Percentiles rank a stretch among this genome's conserved stretches.
Evolutionary conservation across 495 filamentous ascomycete species (phyloP).

Genomic region (Zalerion maritima): DNA sequence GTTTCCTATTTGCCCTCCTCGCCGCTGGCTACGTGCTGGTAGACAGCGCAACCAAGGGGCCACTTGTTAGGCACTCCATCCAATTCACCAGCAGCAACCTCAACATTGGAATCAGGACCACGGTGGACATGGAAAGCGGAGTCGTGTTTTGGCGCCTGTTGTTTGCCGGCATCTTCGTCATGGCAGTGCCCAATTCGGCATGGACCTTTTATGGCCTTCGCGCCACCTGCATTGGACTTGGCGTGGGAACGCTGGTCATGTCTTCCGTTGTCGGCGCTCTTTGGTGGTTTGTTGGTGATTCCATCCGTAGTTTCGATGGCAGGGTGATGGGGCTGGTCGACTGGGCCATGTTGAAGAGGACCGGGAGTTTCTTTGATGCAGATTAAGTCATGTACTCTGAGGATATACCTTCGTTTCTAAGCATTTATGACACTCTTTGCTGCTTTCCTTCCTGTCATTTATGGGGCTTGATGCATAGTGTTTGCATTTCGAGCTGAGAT

Average conservation of each 20-base stretch:
- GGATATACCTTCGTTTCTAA: too few relatives aligned
- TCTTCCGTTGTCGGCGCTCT: constrained; percentile 11
- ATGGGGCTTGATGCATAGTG: too few relatives aligned
- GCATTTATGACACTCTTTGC: too few relatives aligned
- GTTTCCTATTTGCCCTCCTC: constrained; percentile 26
- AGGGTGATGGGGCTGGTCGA: constrained; percentile 26
- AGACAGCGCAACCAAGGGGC: constrained; percentile 18
- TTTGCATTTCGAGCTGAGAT: too few relatives aligned
- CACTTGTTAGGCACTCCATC: constrained; percentile 25
- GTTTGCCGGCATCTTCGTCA: constrained; percentile 22
- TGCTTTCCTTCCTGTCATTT: too few relatives aligned
- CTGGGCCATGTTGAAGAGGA: constrained; percentile 21
- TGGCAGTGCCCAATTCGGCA: constrained; percentile 22
- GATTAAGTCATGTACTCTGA: too few relatives aligned
- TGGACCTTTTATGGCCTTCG: constrained; percentile 20
- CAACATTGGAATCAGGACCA: constrained; percentile 21
- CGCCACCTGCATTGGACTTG: constrained; percentile 18
- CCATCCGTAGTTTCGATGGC: constrained; percentile 23
- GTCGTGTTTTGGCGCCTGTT: constrained; percentile 18
- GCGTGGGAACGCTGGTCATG: constrained; percentile 19
- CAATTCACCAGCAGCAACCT: constrained; percentile 27
- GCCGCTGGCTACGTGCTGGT: constrained; percentile 20
- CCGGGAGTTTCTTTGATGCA: constrained; percentile 30
- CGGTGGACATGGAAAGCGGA: constrained; percentile 26
- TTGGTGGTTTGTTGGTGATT: constrained; percentile 25